These are phyloP conservation scores for Hortaea werneckii DNA, from an alignment of 2,329 filamentous ascomycete species.

Conservation along the genomic window DNA sequence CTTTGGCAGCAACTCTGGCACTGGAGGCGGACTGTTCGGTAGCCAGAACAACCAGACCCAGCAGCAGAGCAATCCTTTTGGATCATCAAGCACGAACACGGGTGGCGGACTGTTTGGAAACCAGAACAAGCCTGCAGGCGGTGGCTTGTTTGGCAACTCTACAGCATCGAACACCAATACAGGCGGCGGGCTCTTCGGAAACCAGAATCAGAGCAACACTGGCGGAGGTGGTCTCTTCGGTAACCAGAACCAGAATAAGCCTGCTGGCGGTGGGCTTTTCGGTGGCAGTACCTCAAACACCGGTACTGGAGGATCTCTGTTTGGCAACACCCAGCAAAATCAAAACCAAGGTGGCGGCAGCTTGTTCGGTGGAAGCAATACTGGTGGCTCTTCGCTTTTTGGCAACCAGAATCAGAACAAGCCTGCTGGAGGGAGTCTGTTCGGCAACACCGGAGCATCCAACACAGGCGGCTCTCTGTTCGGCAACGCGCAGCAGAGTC, in stretches of 20 bases:
- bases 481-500: conserved; percentile 28
- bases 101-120: conserved; percentile 29
- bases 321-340: conserved; percentile 36
- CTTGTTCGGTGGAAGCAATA: conserved; percentile 7
- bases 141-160: conserved; percentile 25
- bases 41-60: conserved; percentile 7
- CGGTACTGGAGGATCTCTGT: conserved; percentile 33
- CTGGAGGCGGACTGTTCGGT: conserved; percentile 36
- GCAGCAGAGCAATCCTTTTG: conserved; percentile 2
- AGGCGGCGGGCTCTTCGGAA: conserved; percentile 50
- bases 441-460: conserved; percentile 38
- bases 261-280: conserved; percentile 39
- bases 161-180: conserved; percentile 17
- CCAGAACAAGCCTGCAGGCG: conserved; percentile 24
- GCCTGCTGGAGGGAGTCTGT: conserved; percentile 21
- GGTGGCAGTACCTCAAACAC: conserved; percentile 29
- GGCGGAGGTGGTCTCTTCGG: conserved; percentile 16
- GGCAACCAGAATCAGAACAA: conserved; percentile 18
- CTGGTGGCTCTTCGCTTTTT: conserved; percentile 11
- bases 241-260: conserved; percentile 28
- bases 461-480: conserved; percentile 20
- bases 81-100: conserved; percentile 2
- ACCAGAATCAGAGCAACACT: conserved; percentile 34
- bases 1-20: conserved; percentile 30
- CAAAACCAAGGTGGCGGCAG: conserved; percentile 30